Base-by-base conservation (phyloP, 2,329 filamentous ascomycete species). In the Fusarium torreyae region DNA sequence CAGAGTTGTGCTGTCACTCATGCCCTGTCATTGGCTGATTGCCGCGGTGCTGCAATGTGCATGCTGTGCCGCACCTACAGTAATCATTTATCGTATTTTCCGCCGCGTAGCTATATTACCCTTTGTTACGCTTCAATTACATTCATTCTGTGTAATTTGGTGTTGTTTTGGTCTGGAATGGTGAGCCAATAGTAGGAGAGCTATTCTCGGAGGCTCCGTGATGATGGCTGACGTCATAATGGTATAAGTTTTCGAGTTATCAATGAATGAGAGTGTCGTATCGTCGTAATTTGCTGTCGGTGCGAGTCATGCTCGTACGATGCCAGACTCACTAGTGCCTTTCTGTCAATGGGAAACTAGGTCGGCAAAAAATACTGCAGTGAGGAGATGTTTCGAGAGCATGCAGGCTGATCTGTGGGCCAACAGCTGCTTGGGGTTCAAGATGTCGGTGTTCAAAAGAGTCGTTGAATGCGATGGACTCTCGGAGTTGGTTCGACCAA, bases 321-420 rank as follows among this genome's bases (percentile, higher is more conserved):
- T 8, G 18, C 5, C 17, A 38, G n/a, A 13, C 11, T 22, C n/a
- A 17, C 7, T 59, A 15, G 40, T 11, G 7, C 20, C 15, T 20
- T 8, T 40, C 15, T 42, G n/a, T n/a, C 8, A 15, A 75, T 80
- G 6, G 78, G 80, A 38, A 81, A 83, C 57, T 69, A 68, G 13
- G 70, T 74, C 45, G 83, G 82, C 7, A 75, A 77, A 66, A 79
- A 69, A 65, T 67, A 24, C 72, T 7, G 75, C 80, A 2, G 77
- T 76, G 33, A 77, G 82, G 10, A 82, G 82, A 1, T 82, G 82
- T 0, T 64, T 85, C 28, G 83, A 81, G 20, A 28, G 22, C 17
- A 6, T 6, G 14, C 13, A 20, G 50, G 17, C 31, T 18, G 20
- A 28, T 20, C 13, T 84, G 84, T 50, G 57, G 54, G 48, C 77